Base-by-base conservation (phyloP, 768 basidiomycete genomes). In the Xerocomellus intermedius region DNA sequence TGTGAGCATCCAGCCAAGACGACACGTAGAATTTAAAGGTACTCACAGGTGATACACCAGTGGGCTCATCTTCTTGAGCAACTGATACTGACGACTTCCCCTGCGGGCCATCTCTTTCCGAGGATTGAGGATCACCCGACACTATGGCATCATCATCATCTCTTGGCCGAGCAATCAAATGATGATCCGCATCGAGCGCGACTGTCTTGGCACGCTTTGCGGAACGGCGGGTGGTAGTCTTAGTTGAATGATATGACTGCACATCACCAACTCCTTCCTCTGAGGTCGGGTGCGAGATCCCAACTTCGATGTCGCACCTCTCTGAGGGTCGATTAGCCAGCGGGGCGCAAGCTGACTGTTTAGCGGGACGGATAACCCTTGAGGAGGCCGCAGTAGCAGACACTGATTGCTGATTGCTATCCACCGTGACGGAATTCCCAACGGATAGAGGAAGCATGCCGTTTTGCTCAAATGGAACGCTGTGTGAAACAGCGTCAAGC, bases 171-270 rank as follows among this genome's bases (percentile, higher is more conserved):
- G 45, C 5, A 1, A 13, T 36, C n/a, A 47, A 51, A 42, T 19
- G 22, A 16, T 26, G 43, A 5, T 50, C 36, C 24, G 41, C 14
- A 44, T 44, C 30, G 5, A 21, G 37, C 13, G 24, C 36, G 24
- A 19, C 19, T 33, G 44, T 42, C 26, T 28, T 26, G 14, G 24
- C 17, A 53, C 52, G 62, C 32, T 56, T 58, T 50, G 54, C 33
- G n/a, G 51, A 38, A 22, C 32, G 33, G 9, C 33, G 42, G 4
- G 38, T 39, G 12, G 44, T 24, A 21, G 16, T 9, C 24, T n/a
- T 26, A 10, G 13, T 42, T 30, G 48, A 46, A 41, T n/a, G 49
- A 41, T 26, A 22, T 13, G 39, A 22, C 19, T 24, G 48, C 22
- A 42, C 32, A 37, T 39, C 47, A 28, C 32, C 52, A 6, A 22